phyloP scores from a whole-genome alignment of 2,329 filamentous ascomycete species.

The Neonectria hederae region DNA sequence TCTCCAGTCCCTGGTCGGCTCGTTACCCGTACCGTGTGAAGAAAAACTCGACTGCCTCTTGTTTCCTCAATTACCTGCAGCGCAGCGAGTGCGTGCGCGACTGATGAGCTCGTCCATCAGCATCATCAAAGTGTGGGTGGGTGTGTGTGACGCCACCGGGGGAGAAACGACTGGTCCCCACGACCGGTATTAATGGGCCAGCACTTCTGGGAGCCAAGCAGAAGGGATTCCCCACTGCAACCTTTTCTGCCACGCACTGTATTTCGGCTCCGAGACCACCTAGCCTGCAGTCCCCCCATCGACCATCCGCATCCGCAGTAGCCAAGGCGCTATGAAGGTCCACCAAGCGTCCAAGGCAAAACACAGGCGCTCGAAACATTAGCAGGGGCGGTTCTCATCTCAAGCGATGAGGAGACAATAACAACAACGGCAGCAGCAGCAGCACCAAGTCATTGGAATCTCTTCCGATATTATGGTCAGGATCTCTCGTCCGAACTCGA shows the following conservation, averaged over 20 bases:
- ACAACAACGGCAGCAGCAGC: background rate
- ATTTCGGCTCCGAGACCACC: slow-evolving; percentile 21
- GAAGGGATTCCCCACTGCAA: slow-evolving; percentile 8
- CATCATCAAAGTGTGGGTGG: slow-evolving; percentile 6
- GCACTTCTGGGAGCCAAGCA: background rate
- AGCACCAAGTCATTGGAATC: background rate
- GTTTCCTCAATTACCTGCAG: slow-evolving; percentile 7
- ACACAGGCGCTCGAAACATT: background rate
- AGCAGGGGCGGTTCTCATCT: background rate
- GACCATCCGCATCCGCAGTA: background rate
- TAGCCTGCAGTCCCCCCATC: no score
- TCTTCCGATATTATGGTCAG: background rate
- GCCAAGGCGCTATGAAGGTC: background rate
- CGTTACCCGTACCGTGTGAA: slow-evolving; percentile 33
- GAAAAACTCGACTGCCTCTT: slow-evolving; percentile 4
- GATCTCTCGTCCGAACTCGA: background rate
- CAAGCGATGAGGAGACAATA: no score
- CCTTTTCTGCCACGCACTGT: slow-evolving; percentile 15
- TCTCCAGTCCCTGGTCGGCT: background rate
- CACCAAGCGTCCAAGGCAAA: background rate
- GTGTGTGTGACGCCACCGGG: slow-evolving; percentile 21
- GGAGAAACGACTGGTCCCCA: slow-evolving; percentile 6
- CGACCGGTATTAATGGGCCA: slow-evolving; percentile 17
- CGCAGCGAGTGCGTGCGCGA: background rate
- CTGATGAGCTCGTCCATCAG: background rate